Conservation (phyloP, 2,329 filamentous ascomycete species). For the Botryotinia convoluta region DNA sequence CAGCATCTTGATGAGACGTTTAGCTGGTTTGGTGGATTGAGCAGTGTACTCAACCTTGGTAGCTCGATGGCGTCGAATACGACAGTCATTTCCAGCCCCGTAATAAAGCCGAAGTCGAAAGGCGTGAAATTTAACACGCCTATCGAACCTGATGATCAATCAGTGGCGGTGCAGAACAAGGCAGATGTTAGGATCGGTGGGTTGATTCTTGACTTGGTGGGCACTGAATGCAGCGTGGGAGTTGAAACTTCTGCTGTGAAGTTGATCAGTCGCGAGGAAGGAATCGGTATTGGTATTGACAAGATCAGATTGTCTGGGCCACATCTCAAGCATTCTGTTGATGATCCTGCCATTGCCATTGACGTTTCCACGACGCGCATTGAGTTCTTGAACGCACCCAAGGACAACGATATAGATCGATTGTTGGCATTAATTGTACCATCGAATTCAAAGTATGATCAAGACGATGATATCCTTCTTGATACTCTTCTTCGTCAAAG, state of each 20-base stretch:
- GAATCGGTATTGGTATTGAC: conserved; percentile 70
- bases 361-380: conserved; percentile 65
- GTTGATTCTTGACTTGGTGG: conserved; percentile 70
- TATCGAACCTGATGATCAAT: conserved; percentile 35
- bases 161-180: conserved; percentile 50
- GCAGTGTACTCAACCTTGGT: conserved; percentile 84
- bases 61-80: conserved; percentile 76
- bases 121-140: conserved; percentile 59
- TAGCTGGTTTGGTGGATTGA: conserved; percentile 85
- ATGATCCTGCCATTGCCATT: conserved; percentile 59
- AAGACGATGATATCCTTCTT: conserved; percentile 90
- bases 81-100: conserved; percentile 46
- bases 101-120: conserved; percentile 46
- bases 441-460: conserved; percentile 82
- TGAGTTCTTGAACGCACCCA: conserved; percentile 70
- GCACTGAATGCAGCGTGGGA: conserved; percentile 70
- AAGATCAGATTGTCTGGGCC: conserved; percentile 75
- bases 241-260: conserved; percentile 81
- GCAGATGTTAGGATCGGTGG: conserved; percentile 75
- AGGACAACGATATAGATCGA: conserved; percentile 75
- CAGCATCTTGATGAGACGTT: conserved; percentile 82
- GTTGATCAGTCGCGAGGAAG: conserved; percentile 70
- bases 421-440: conserved; percentile 85
- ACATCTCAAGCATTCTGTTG: conserved; percentile 51
- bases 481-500: conserved; percentile 86